Percentiles rank a stretch among this genome's conserved stretches.
Evolutionary conservation across 208 protist species (phyloP).

Genomic region (Wallacemonas rigidus): DNA sequence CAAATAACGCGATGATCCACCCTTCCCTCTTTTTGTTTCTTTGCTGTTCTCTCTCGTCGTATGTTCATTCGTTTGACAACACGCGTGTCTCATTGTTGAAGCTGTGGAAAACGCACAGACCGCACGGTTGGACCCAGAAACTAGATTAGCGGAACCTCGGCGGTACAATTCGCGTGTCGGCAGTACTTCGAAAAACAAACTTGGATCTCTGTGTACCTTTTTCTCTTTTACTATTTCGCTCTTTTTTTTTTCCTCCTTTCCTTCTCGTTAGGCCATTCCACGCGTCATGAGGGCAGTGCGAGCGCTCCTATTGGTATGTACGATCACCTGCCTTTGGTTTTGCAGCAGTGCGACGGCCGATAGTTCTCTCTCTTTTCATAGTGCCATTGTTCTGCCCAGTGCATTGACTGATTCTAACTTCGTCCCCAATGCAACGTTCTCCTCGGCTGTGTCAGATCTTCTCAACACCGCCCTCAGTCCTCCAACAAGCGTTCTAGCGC

Average conservation of each 20-base stretch:
- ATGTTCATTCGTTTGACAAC: background rate
- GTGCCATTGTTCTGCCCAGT: slow-evolving; percentile 42
- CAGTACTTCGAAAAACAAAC: too few relatives aligned
- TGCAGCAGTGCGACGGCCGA: slow-evolving; percentile 18
- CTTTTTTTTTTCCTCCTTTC: slow-evolving; percentile 12
- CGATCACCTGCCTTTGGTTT: background rate
- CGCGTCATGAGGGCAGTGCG: background rate
- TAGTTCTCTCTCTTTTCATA: slow-evolving; percentile 35
- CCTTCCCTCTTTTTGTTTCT: background rate
- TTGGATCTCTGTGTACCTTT: slow-evolving; percentile 5
- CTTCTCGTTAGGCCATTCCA: background rate
- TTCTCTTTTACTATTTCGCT: background rate
- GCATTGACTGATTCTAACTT: slow-evolving; percentile 30
- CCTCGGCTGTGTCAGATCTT: slow-evolving; percentile 16
- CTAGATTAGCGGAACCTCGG: too few relatives aligned
- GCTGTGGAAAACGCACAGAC: too few relatives aligned
- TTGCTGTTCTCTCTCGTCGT: background rate
- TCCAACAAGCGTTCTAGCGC: slow-evolving; percentile 10
- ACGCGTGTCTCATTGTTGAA: too few relatives aligned
- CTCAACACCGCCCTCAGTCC: slow-evolving; percentile 31
- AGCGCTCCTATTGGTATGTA: background rate
- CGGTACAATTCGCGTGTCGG: too few relatives aligned
- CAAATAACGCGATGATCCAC: too few relatives aligned
- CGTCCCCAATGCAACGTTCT: slow-evolving; percentile 27
- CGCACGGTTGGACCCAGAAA: too few relatives aligned